Conservation (phyloP, 257 asterid species). For the Solanum okadae region DNA sequence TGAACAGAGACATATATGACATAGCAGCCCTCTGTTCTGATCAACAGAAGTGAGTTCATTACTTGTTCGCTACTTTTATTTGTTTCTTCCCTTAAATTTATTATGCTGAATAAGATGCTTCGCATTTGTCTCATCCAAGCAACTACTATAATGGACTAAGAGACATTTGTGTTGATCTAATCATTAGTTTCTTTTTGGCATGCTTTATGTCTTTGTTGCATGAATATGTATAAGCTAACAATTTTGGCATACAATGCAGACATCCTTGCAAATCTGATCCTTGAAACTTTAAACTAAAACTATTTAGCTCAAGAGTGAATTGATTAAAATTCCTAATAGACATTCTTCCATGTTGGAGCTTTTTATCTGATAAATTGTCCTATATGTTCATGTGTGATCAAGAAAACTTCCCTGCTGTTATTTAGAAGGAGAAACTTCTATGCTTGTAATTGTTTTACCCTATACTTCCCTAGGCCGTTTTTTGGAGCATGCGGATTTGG, state of each 20-base stretch:
- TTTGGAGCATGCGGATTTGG: constrained; percentile 76
- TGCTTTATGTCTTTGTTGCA: neutral
- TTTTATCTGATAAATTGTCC: neutral
- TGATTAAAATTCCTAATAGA: neutral
- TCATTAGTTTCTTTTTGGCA: neutral
- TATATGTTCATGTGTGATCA: neutral
- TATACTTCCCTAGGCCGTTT: constrained; percentile 34
- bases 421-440: neutral
- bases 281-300: neutral
- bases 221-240: neutral
- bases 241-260: neutral
- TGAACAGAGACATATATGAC: constrained; percentile 53
- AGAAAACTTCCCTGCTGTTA: neutral
- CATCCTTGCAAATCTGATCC: neutral
- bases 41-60: constrained; percentile 37
- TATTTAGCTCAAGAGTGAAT: neutral
- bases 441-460: neutral
- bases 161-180: neutral
- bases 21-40: constrained; percentile 68
- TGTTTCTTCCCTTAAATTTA: neutral
- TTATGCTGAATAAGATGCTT: neutral
- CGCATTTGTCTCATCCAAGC: neutral
- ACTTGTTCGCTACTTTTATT: neutral
- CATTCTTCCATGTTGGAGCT: neutral
- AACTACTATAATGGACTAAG: neutral